Conservation (phyloP, 495 filamentous ascomycete genomes). For the Daldinia caldariorum region DNA sequence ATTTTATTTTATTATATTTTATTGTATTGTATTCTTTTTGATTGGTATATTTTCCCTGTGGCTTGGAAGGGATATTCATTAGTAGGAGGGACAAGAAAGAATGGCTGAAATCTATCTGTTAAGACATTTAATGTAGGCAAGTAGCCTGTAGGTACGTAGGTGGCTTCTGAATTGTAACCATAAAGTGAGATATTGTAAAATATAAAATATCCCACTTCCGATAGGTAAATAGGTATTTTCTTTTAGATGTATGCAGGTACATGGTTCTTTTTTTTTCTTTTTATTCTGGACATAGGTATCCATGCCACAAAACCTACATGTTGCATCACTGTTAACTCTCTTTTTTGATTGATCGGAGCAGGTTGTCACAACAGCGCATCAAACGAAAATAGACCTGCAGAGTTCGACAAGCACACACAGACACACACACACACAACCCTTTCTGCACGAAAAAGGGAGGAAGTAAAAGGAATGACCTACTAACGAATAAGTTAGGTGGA, state of each 20-base stretch:
- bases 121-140: slow-evolving; percentile 6
- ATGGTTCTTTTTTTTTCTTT: not conserved
- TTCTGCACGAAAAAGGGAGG: slow-evolving; percentile 44
- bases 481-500: not conserved
- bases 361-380: slow-evolving; percentile 33
- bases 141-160: too few species aligned
- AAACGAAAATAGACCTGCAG: slow-evolving; percentile 33
- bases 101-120: not conserved
- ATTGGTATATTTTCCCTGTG: not conserved
- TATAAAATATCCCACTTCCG: slow-evolving; percentile 3
- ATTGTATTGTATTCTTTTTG: not conserved
- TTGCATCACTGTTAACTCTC: slow-evolving; percentile 10
- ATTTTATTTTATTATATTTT: not conserved
- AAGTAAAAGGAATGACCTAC: slow-evolving; percentile 1
- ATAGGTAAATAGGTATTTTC: slow-evolving; percentile 10
- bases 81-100: not conserved
- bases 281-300: not conserved
- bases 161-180: slow-evolving; percentile 5
- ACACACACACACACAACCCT: slow-evolving; percentile 4
- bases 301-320: not conserved
- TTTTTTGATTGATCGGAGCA: slow-evolving; percentile 29
- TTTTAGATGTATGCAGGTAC: slow-evolving; percentile 39
- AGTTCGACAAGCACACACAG: slow-evolving; percentile 13
- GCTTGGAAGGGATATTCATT: not conserved
- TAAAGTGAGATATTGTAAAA: slow-evolving; percentile 7